Base-by-base conservation (phyloP, 2,329 filamentous ascomycete species). In the Hyphodiscus sp. region DNA sequence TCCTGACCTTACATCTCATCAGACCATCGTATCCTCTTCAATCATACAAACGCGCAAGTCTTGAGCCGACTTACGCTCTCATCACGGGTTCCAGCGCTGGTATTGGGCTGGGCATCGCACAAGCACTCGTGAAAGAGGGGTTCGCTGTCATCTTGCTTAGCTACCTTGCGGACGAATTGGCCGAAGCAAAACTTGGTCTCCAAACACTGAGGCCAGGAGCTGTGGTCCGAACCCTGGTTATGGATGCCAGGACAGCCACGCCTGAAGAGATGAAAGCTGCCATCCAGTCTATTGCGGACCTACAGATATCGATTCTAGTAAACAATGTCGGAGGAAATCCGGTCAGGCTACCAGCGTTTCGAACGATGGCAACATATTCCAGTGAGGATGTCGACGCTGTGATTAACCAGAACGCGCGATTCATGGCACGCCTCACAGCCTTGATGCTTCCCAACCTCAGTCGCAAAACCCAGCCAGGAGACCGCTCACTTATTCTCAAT, bases 51-150 rank as follows among this genome's bases (percentile, higher is more conserved):
- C 63, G 62, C n/a, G 46, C 47, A 29, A 56, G 56, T n/a, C 46
- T 58, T 10, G 50, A 57, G 9, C 58, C 58, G 2, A 51, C 64
- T 2, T 68, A 63, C 43, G 68, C 65, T 47, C 63, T 71, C 55
- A 58, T 72, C 58, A 69, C 69, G 44, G 70, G 68, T 26, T 63
- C 61, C 50, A 68, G 66, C 57, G 68, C 67, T 26, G 69, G 67
- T 41, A 68, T 71, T 54, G 68, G 66, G 29, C 54, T 69, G 58
- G 63, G 70, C 45, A 58, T 66, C 41, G 63, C 71, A 51, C 52
- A 69, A 56, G 56, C 69, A 43, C 57, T 71, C 15, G 59, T 64
- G 33, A 51, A 59, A 26, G 55, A 71, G 42, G 69, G 69, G 29
- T 73, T 71, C 57, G 63, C 65, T 44, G 60, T 72, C 33, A 58